Evolutionary conservation across 1,284 basidiomycete species (phyloP).

Genomic region (Cutaneotrichosporon sp.): DNA sequence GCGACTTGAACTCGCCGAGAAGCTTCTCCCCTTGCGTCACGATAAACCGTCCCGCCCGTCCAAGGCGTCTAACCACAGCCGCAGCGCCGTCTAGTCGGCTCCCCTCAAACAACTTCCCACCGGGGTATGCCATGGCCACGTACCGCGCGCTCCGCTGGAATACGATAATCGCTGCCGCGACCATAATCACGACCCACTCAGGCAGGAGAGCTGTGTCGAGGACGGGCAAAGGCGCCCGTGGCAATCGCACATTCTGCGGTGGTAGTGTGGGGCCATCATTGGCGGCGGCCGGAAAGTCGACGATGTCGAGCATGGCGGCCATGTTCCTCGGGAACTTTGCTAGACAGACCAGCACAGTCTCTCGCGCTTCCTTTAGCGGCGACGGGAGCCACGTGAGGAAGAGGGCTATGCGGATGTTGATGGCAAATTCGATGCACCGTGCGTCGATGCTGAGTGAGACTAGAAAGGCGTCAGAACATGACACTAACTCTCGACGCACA

Average conservation of each 20-base stretch:
- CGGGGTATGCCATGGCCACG: conserved; percentile 6
- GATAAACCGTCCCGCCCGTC: conserved; percentile 1
- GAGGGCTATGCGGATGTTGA: conserved; percentile 9
- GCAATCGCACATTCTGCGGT: neutral
- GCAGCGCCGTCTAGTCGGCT: conserved; percentile 3
- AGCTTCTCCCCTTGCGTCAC: neutral
- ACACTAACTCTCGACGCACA: neutral
- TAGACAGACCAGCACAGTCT: conserved; percentile 2
- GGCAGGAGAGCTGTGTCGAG: conserved; percentile 2
- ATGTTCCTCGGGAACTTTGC: conserved; percentile 4
- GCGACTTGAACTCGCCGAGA: neutral
- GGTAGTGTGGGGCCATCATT: neutral
- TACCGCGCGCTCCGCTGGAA: conserved; percentile 9
- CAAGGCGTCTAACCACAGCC: neutral
- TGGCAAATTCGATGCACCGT: conserved; percentile 6
- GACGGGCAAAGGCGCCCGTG: neutral
- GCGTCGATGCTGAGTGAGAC: conserved; percentile 10
- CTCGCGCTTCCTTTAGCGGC: conserved; percentile 10
- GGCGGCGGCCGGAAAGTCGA: neutral
- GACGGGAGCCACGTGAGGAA: conserved; percentile 15
- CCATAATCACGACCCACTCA: neutral
- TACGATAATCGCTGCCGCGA: neutral
- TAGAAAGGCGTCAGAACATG: neutral
- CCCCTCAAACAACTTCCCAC: neutral
- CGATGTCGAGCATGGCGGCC: conserved; percentile 7